Conservation (phyloP, 2,329 filamentous ascomycete species). For the Microcyclospora pomicola region DNA sequence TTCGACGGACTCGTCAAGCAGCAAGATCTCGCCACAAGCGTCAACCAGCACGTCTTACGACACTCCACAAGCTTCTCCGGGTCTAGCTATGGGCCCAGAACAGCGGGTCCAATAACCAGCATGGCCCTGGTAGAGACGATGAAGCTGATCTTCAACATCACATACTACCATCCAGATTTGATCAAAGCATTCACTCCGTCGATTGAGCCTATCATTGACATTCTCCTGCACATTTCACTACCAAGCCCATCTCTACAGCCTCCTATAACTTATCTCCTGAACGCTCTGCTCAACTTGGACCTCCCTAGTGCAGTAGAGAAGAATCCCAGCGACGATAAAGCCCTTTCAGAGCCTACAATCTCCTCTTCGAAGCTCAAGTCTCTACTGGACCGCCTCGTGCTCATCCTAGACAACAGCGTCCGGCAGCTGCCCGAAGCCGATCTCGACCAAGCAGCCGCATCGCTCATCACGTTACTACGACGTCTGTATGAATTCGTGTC, state of each 20-base stretch:
- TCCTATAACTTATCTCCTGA: slow-evolving; percentile 58
- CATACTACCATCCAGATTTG: slow-evolving; percentile 55
- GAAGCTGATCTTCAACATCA: slow-evolving; percentile 81
- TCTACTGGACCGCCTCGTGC: slow-evolving; percentile 51
- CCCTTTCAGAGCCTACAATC: slow-evolving; percentile 44
- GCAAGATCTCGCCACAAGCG: slow-evolving; percentile 51
- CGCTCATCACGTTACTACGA: slow-evolving; percentile 49
- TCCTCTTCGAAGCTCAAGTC: slow-evolving; percentile 46
- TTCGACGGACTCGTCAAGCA: slow-evolving; percentile 52
- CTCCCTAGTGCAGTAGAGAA: slow-evolving; percentile 31
- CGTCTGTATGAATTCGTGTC: slow-evolving; percentile 61
- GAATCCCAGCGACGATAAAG: slow-evolving; percentile 9
- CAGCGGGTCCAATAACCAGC: slow-evolving; percentile 47
- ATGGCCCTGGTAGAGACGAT: slow-evolving; percentile 73
- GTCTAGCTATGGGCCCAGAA: slow-evolving; percentile 15
- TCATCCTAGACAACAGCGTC: slow-evolving; percentile 55
- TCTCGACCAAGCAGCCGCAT: slow-evolving; percentile 55
- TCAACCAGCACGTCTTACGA: slow-evolving; percentile 52
- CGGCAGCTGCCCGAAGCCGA: slow-evolving; percentile 50
- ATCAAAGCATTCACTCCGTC: slow-evolving; percentile 49
- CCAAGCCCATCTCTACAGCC: slow-evolving; percentile 55
- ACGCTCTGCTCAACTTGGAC: slow-evolving; percentile 68
- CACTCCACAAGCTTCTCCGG: slow-evolving; percentile 42
- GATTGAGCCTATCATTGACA: slow-evolving; percentile 54
- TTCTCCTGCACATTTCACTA: slow-evolving; percentile 50